phyloP scores from a whole-genome alignment of 2,329 filamentous ascomycete genomes.

The Penicillium sp. region DNA sequence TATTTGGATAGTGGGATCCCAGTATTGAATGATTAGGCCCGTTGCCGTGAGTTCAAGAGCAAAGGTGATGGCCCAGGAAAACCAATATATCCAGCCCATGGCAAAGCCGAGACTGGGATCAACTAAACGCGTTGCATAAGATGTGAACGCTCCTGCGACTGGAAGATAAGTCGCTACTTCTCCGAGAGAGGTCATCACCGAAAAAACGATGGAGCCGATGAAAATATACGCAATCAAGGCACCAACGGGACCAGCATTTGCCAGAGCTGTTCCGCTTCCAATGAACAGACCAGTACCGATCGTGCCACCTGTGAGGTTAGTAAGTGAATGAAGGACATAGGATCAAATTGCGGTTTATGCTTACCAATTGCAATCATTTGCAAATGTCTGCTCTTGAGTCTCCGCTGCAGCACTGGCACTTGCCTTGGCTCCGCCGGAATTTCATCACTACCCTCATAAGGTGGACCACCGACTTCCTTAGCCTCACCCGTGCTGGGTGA shows the following conservation, averaged over 20 bases:
- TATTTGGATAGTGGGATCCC: conserved; percentile 61
- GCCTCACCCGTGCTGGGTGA: neutral
- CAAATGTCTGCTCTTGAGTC: conserved; percentile 6
- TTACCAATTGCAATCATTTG: conserved; percentile 13
- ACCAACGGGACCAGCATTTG: conserved; percentile 63
- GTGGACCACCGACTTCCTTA: neutral
- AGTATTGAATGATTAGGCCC: conserved; percentile 74
- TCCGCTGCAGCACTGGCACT: conserved; percentile 8
- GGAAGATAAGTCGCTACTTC: conserved; percentile 78
- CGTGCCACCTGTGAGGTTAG: conserved; percentile 52
- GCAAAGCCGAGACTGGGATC: conserved; percentile 71
- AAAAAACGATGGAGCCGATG: conserved; percentile 70
- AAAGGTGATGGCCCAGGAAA: conserved; percentile 41
- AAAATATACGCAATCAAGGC: conserved; percentile 67
- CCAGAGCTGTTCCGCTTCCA: conserved; percentile 62
- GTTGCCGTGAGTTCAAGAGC: conserved; percentile 71
- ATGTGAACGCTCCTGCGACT: conserved; percentile 71
- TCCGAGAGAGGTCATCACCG: conserved; percentile 65
- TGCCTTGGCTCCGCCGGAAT: conserved; percentile 3
- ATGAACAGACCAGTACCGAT: conserved; percentile 73
- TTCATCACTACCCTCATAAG: neutral
- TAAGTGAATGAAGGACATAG: neutral
- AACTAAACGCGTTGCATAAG: conserved; percentile 72
- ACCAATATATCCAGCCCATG: conserved; percentile 84
- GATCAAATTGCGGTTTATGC: neutral